Percentiles rank a stretch among this genome's conserved stretches.
Conservation (phyloP, 2,329 filamentous ascomycete species). For the Claviceps fusiformis region DNA sequence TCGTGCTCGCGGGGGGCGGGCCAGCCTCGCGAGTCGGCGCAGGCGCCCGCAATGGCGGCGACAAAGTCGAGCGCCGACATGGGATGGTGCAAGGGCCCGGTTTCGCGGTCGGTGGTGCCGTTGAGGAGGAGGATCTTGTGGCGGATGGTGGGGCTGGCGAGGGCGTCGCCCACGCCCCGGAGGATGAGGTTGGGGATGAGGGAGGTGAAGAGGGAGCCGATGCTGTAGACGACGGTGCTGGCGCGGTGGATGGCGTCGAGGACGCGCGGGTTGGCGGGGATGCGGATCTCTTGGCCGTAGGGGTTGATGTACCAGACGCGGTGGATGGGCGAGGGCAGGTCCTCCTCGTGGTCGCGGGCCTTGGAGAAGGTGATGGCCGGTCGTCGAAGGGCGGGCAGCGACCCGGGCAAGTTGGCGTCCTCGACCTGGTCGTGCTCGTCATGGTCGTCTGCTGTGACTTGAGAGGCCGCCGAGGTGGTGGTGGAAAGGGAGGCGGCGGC, state of each 20-base stretch:
- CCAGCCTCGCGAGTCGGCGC: slow-evolving; percentile 49
- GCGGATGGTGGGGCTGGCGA: slow-evolving; percentile 28
- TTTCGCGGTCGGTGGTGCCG: slow-evolving; percentile 73
- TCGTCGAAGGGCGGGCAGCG: slow-evolving; percentile 63
- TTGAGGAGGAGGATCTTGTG: slow-evolving; percentile 80
- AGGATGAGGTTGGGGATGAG: slow-evolving; percentile 74
- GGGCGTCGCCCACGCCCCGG: slow-evolving; percentile 52
- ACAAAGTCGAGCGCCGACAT: slow-evolving; percentile 74
- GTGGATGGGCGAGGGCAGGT: slow-evolving; percentile 63
- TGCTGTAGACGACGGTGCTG: slow-evolving; percentile 71
- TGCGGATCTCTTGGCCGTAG: slow-evolving; percentile 90
- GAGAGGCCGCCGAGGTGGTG: slow-evolving; percentile 19
- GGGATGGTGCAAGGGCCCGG: slow-evolving; percentile 50
- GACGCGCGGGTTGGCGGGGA: slow-evolving; percentile 70
- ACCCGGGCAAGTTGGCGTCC: slow-evolving; percentile 71
- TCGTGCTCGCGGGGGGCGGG: slow-evolving; percentile 26
- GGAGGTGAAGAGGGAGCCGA: slow-evolving; percentile 87
- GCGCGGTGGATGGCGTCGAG: slow-evolving; percentile 51
- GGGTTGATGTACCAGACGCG: slow-evolving; percentile 96
- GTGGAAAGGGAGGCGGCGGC: background rate
- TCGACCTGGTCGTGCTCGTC: slow-evolving; percentile 53
- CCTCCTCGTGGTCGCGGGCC: slow-evolving; percentile 45
- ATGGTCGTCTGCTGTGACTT: no score
- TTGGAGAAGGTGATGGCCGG: slow-evolving; percentile 79
- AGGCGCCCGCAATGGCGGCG: slow-evolving; percentile 61